These are phyloP conservation scores for Claviceps fusiformis DNA, from an alignment of 2,329 filamentous ascomycete genomes.

Conservation along the genomic window DNA sequence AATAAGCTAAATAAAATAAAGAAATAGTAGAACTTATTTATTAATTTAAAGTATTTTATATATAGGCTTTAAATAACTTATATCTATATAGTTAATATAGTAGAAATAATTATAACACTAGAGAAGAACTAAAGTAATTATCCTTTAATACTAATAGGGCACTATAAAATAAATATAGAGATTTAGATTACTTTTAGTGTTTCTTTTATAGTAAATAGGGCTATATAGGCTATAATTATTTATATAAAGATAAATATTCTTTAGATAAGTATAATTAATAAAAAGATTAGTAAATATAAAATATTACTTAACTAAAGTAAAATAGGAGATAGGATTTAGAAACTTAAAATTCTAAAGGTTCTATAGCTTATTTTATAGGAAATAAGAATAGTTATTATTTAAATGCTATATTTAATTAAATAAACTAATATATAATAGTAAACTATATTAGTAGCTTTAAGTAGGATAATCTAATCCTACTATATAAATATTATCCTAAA, in stretches of 20 bases:
- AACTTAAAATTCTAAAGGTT: neutral
- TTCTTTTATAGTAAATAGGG: neutral
- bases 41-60: too few species aligned
- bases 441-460: too few species aligned
- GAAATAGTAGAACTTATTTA: too few species aligned
- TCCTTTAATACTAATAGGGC: too few species aligned
- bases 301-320: neutral
- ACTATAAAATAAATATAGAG: neutral
- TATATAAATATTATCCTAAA: too few species aligned
- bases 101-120: too few species aligned
- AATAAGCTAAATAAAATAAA: too few species aligned
- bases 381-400: neutral
- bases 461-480: too few species aligned
- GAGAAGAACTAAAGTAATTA: too few species aligned
- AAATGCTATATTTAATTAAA: neutral
- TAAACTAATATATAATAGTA: too few species aligned
- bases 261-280: neutral
- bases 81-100: too few species aligned
- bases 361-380: neutral
- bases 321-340: neutral
- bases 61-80: too few species aligned
- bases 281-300: neutral
- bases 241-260: neutral
- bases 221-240: neutral
- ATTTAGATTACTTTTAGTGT: neutral